phyloP scores from a whole-genome alignment of 2,329 filamentous ascomycete genomes.

The Botryotinia narcissicola region DNA sequence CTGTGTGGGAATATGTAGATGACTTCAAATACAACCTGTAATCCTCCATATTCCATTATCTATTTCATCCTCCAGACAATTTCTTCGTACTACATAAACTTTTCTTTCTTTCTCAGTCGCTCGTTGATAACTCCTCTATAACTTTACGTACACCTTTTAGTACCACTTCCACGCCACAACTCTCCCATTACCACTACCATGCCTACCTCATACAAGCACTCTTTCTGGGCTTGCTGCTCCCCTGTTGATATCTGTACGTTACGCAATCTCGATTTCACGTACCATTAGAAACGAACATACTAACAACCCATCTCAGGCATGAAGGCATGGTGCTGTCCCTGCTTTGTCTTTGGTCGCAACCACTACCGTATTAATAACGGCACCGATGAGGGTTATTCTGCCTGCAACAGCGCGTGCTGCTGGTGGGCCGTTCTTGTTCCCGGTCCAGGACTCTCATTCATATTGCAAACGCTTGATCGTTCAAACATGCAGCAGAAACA shows the following conservation, averaged over 20 bases:
- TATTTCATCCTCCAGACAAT: background rate
- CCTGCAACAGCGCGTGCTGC: conserved; percentile 14
- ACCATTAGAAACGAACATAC: background rate
- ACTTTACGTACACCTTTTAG: background rate
- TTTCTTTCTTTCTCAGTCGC: background rate
- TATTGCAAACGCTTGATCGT: conserved; percentile 19
- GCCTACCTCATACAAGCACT: conserved; percentile 1
- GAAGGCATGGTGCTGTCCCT: conserved; percentile 18
- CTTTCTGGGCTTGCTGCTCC: conserved; percentile 19
- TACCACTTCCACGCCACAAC: background rate
- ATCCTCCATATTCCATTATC: background rate
- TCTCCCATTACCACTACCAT: background rate
- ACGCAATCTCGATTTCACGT: background rate
- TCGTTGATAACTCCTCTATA: background rate
- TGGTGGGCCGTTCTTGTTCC: no score
- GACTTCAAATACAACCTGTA: background rate
- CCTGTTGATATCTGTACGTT: conserved; percentile 12
- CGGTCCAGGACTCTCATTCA: conserved; percentile 8
- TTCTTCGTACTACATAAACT: background rate
- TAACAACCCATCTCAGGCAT: background rate
- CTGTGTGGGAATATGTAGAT: background rate
- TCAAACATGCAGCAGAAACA: conserved; percentile 15
- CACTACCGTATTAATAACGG: conserved; percentile 18
- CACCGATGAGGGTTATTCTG: background rate
- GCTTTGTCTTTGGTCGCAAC: conserved; percentile 20